These are phyloP conservation scores for bread wheat (Triticum aestivum) DNA, from an alignment of 176 grass and related monocot species.

Conservation along the genomic window IWGSC_CS_RefSeq_v2.1 NC_057807.1:623053788-623054287, in stretches of 20 bases:
- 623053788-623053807: no score
- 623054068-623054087: slow-evolving; percentile 34
- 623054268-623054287: slow-evolving; percentile 74
- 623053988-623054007: slow-evolving; percentile 30
- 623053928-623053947: slow-evolving; percentile 68
- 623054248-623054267: slow-evolving; percentile 63
- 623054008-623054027: slow-evolving; percentile 55
- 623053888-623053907: slow-evolving; percentile 36
- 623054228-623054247: slow-evolving; percentile 51
- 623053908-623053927: slow-evolving; percentile 81
- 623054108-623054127: background rate
- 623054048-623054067: slow-evolving; percentile 13
- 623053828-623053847: no score
- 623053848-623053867: no score
- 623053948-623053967: slow-evolving; percentile 56
- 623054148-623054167: slow-evolving; percentile 55
- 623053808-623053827: no score
- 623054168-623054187: slow-evolving; percentile 61
- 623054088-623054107: slow-evolving; percentile 22
- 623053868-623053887: no score
- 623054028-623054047: slow-evolving; percentile 44
- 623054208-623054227: no score
- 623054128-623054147: slow-evolving; percentile 39
- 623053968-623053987: slow-evolving; percentile 31
- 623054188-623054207: slow-evolving; percentile 28